Percentiles rank a stretch among this genome's conserved stretches.
Evolutionary conservation across 1,284 basidiomycete species (phyloP).

Genomic region (Stereum hirsutum): DNA sequence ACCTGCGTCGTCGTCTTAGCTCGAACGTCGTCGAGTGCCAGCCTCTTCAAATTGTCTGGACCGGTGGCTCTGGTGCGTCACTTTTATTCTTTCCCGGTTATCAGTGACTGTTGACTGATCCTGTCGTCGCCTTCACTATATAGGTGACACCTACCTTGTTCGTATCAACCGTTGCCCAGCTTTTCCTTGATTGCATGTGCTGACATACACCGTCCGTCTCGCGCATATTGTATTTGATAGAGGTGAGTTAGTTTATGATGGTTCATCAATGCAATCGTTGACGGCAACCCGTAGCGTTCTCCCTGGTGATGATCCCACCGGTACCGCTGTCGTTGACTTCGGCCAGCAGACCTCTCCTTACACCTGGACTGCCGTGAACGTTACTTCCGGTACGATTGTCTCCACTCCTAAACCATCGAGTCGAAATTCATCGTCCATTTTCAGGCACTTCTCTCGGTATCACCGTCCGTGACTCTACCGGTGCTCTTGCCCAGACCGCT

Average conservation of each 20-base stretch:
- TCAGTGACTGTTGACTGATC: background rate
- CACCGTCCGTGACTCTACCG: constrained; percentile 42
- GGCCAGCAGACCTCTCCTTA: background rate
- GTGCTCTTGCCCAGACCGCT: constrained; percentile 35
- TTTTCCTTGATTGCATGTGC: background rate
- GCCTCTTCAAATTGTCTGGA: constrained; percentile 38
- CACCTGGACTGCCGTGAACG: constrained; percentile 5
- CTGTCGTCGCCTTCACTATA: too few relatives aligned
- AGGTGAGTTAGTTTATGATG: constrained; percentile 5
- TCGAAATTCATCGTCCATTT: background rate
- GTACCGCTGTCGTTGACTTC: constrained; percentile 2
- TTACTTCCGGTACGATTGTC: background rate
- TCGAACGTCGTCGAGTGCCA: constrained; percentile 37
- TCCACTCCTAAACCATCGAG: background rate
- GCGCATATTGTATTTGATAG: background rate
- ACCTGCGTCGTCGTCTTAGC: constrained; percentile 18
- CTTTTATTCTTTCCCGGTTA: background rate
- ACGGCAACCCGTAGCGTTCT: constrained; percentile 2
- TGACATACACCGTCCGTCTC: background rate
- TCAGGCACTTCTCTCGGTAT: constrained; percentile 41
- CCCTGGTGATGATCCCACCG: constrained; percentile 1
- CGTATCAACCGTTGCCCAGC: background rate
- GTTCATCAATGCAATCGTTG: too few relatives aligned
- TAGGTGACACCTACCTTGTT: constrained; percentile 13
- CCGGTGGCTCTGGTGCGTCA: constrained; percentile 39